Evolutionary conservation across 2,329 filamentous ascomycete genomes (phyloP).

Genomic region (Trichophyton mentagrophytes): DNA sequence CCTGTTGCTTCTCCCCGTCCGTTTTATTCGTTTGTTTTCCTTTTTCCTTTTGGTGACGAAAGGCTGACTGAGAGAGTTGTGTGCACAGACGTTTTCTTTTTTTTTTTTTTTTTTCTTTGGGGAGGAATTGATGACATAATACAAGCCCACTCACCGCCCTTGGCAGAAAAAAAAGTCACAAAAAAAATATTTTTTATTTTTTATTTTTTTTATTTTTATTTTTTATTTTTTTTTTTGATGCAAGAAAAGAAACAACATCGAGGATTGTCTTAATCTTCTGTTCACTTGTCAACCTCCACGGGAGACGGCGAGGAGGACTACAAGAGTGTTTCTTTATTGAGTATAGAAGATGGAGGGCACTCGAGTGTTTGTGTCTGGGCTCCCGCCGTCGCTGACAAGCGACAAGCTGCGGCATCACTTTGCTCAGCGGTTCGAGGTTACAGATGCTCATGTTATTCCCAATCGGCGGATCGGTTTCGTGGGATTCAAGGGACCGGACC

Average conservation of each 20-base stretch:
- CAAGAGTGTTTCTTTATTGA: slow-evolving; percentile 8
- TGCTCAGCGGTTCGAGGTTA: slow-evolving; percentile 61
- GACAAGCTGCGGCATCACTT: slow-evolving; percentile 85
- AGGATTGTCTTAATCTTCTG: not conserved
- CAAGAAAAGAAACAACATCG: not conserved
- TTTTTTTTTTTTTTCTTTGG: too few species aligned
- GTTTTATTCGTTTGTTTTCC: not conserved
- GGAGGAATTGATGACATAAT: slow-evolving; percentile 2
- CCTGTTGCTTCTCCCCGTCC: not conserved
- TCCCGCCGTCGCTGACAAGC: slow-evolving; percentile 76
- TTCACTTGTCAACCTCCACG: not conserved
- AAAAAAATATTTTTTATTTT: not conserved
- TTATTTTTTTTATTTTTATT: too few species aligned
- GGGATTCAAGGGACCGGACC: slow-evolving; percentile 72
- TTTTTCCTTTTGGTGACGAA: slow-evolving; percentile 2
- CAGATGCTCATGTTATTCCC: slow-evolving; percentile 82
- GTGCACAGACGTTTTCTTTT: not conserved
- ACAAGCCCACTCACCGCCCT: slow-evolving; percentile 18
- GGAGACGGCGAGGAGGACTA: not conserved
- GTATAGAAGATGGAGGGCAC: slow-evolving; percentile 52
- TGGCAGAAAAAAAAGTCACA: slow-evolving; percentile 1
- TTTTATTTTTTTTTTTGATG: too few species aligned
- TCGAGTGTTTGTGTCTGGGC: slow-evolving; percentile 57
- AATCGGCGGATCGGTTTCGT: slow-evolving; percentile 89
- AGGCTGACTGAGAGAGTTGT: not conserved